Percentiles rank a stretch among this genome's conserved stretches.
Conservation (phyloP, 2,329 filamentous ascomycete species). For the Alternaria gaisen region DNA sequence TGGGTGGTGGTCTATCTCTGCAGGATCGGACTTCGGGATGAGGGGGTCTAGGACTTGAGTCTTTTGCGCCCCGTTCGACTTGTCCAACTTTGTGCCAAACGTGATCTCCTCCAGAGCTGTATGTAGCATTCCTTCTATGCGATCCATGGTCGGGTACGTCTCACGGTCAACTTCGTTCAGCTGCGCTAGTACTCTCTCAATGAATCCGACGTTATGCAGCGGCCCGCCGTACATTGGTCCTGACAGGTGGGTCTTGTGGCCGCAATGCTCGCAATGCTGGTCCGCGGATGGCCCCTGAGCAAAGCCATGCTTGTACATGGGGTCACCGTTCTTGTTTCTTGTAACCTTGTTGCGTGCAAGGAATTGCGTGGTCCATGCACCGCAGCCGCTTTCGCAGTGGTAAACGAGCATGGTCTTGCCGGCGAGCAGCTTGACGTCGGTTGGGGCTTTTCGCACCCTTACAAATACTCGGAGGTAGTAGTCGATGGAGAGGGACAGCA, state of each 20-base stretch:
- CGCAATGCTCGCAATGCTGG: constrained; percentile 81
- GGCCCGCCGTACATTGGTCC: constrained; percentile 96
- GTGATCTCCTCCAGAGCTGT: constrained; percentile 81
- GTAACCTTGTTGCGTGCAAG: constrained; percentile 74
- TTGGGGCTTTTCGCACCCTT: constrained; percentile 78
- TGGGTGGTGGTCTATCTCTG: constrained; percentile 72
- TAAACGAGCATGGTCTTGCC: constrained; percentile 94
- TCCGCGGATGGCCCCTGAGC: constrained; percentile 74
- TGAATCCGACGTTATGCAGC: constrained; percentile 83
- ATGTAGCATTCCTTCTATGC: constrained; percentile 90
- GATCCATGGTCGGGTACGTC: constrained; percentile 79
- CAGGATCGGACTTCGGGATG: constrained; percentile 48
- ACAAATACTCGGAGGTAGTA: constrained; percentile 94
- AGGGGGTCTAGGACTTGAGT: constrained; percentile 47
- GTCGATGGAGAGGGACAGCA: constrained; percentile 93
- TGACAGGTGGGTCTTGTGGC: constrained; percentile 82
- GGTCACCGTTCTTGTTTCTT: constrained; percentile 71
- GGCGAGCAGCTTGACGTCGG: constrained; percentile 87
- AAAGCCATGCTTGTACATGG: constrained; percentile 81
- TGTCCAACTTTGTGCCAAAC: constrained; percentile 36
- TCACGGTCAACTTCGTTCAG: constrained; percentile 72
- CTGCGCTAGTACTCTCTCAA: constrained; percentile 78
- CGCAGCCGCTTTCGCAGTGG: constrained; percentile 88
- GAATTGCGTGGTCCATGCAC: constrained; percentile 86
- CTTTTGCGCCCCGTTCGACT: constrained; percentile 27